Conservation (phyloP, 495 filamentous ascomycete species). For the Penicillium steckii region DNA sequence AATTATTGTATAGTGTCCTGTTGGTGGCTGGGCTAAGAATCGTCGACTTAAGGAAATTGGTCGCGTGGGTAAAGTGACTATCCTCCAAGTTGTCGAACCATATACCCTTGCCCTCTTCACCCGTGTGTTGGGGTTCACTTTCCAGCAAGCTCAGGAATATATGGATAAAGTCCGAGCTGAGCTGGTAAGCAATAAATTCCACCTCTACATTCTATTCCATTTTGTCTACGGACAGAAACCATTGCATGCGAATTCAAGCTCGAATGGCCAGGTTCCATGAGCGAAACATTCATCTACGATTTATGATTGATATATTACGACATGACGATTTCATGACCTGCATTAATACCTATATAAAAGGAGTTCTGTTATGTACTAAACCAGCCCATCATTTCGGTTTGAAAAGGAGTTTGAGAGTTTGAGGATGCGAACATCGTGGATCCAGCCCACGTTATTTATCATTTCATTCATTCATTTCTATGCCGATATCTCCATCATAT, state of each 20-base stretch:
- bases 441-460: too few species aligned
- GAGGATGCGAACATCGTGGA: too few species aligned
- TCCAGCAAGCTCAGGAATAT: constrained; percentile 34
- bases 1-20: constrained; percentile 30
- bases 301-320: background rate
- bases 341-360: constrained; percentile 17
- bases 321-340: constrained; percentile 1
- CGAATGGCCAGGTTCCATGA: background rate
- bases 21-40: constrained; percentile 53
- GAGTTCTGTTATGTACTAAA: constrained; percentile 5
- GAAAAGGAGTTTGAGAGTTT: too few species aligned
- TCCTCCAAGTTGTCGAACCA: constrained; percentile 48
- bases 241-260: constrained; percentile 11
- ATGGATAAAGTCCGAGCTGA: constrained; percentile 36
- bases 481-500: too few species aligned
- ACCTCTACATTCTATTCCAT: constrained; percentile 39
- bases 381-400: background rate
- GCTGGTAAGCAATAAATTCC: constrained; percentile 25
- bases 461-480: too few species aligned
- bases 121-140: constrained; percentile 46
- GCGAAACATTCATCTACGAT: background rate
- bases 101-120: constrained; percentile 56
- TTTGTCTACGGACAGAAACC: constrained; percentile 43
- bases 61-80: constrained; percentile 30
- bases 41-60: constrained; percentile 50